Percentiles rank a stretch among this genome's conserved stretches.
These are phyloP conservation scores for Cucurbita maxima DNA, from an alignment of 306 rosid genomes.

Conservation along the genomic window DNA sequence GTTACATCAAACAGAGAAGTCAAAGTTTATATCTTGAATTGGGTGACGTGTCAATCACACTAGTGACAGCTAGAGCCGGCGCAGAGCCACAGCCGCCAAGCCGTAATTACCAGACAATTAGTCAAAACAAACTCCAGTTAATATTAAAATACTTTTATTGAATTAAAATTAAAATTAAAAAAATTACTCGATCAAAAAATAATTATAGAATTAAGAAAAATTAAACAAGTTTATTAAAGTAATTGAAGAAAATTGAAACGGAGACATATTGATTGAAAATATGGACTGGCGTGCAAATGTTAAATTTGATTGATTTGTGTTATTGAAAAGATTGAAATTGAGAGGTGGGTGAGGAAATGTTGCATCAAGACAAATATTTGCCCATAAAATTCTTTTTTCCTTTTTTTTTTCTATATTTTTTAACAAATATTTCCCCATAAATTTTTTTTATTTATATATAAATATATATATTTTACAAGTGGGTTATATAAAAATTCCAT, in stretches of 20 bases:
- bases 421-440: no score
- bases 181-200: no score
- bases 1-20: background rate
- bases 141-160: background rate
- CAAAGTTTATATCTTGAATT: constrained; percentile 9
- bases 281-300: background rate
- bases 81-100: background rate
- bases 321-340: background rate
- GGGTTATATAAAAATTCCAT: no score
- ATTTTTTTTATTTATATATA: background rate
- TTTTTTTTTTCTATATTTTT: no score
- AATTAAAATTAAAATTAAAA: no score
- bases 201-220: no score
- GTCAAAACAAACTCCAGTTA: background rate
- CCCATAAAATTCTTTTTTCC: background rate
- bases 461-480: no score
- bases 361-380: background rate
- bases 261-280: background rate
- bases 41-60: constrained; percentile 12
- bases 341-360: background rate
- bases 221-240: no score
- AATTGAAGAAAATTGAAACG: no score
- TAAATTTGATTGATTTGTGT: background rate
- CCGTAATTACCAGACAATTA: background rate
- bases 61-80: constrained; percentile 4